phyloP scores from a whole-genome alignment of 495 filamentous ascomycete species.

The Xylaria grammica region DNA sequence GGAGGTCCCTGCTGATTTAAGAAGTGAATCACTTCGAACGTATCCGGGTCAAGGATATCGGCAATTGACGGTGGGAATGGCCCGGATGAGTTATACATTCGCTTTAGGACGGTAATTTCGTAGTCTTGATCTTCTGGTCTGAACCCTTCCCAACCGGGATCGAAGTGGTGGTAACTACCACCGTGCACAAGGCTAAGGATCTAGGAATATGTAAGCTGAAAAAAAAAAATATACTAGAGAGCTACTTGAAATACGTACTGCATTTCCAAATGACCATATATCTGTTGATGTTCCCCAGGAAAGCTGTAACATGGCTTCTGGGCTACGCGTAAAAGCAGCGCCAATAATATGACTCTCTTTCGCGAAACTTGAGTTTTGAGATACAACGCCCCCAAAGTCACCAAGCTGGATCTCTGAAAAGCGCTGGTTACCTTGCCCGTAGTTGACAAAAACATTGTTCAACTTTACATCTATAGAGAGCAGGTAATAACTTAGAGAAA shows the following conservation, averaged over 20 bases:
- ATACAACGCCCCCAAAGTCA: constrained; percentile 46
- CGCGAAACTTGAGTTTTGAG: constrained; percentile 40
- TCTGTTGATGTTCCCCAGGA: constrained; percentile 46
- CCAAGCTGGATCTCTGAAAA: constrained; percentile 48
- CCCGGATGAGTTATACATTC: constrained; percentile 48
- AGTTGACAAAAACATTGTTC: constrained; percentile 49
- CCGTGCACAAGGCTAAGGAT: constrained; percentile 50
- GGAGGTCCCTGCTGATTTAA: constrained; percentile 31
- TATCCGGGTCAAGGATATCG: constrained; percentile 34
- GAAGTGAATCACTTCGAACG: constrained; percentile 28
- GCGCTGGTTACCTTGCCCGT: constrained; percentile 35
- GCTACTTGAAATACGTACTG: constrained; percentile 31
- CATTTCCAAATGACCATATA: constrained; percentile 53
- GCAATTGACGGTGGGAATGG: constrained; percentile 47
- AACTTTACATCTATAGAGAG: constrained; percentile 44
- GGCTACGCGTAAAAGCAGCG: constrained; percentile 43
- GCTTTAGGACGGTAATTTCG: constrained; percentile 46
- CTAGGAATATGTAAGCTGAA: constrained; percentile 27
- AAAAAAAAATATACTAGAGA: not conserved
- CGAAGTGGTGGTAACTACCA: constrained; percentile 49
- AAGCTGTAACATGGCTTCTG: constrained; percentile 45
- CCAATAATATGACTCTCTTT: constrained; percentile 46
- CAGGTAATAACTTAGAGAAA: not conserved
- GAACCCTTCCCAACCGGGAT: constrained; percentile 40
- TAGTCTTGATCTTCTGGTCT: constrained; percentile 45